Evolutionary conservation across 352 stramenopile species (phyloP).

Genomic region (Globisporangium takayamanum): DNA sequence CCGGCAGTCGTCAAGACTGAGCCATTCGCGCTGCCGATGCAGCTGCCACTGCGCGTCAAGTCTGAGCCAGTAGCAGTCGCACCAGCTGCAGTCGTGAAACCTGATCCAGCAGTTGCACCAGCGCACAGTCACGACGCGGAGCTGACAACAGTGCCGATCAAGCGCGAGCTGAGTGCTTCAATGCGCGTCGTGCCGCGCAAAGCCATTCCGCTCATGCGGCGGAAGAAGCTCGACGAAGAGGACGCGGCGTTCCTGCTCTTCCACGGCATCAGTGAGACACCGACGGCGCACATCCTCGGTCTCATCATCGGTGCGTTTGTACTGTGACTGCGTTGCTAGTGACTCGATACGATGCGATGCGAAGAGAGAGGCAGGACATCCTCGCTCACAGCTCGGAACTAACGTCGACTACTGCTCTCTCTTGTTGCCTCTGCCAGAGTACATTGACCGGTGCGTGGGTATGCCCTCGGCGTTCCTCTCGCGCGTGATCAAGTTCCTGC

Average conservation of each 20-base stretch:
- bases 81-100: background rate
- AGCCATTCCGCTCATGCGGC: constrained; percentile 12
- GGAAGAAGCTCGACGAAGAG: constrained; percentile 44
- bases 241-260: constrained; percentile 67
- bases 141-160: background rate
- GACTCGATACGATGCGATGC: background rate
- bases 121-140: background rate
- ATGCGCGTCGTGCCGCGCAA: constrained; percentile 2
- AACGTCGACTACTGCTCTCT: background rate
- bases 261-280: constrained; percentile 44
- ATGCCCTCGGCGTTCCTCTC: constrained; percentile 18
- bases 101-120: background rate
- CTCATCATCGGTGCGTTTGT: constrained; percentile 45
- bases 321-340: background rate
- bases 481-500: constrained; percentile 38
- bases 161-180: constrained; percentile 1
- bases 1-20: no score
- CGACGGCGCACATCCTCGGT: constrained; percentile 37
- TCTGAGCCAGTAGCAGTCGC: background rate
- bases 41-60: background rate
- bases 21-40: no score
- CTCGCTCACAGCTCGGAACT: background rate
- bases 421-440: constrained; percentile 24
- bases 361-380: no score
- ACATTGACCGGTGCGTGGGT: constrained; percentile 41